phyloP scores from a whole-genome alignment of 164 flowering plant species.

The Dillenia turbinata region DNA sequence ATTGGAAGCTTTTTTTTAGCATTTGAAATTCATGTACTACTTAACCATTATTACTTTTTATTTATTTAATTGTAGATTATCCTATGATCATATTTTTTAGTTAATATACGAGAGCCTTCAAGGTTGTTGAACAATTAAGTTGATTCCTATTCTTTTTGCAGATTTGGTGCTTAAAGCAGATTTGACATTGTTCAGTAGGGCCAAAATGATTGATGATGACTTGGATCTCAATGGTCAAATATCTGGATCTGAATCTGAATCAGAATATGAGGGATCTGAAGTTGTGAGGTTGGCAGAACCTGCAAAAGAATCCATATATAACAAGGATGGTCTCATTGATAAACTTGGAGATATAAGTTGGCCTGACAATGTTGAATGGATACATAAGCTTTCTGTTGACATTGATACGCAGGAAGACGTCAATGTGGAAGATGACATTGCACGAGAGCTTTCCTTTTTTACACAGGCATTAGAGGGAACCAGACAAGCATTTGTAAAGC shows the following conservation, averaged over 20 bases:
- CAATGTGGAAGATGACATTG: conserved; percentile 86
- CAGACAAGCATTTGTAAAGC: conserved; percentile 55
- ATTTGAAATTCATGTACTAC: too few relatives aligned
- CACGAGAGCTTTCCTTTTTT: conserved; percentile 74
- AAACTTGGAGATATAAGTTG: conserved; percentile 78
- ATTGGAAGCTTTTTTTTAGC: too few relatives aligned
- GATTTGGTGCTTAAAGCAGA: conserved; percentile 4
- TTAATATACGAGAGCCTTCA: too few relatives aligned
- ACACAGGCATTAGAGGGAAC: conserved; percentile 87
- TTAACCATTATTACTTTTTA: too few relatives aligned
- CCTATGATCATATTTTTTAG: too few relatives aligned
- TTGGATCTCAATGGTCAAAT: conserved; percentile 17
- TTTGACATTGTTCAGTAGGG: conserved; percentile 6
- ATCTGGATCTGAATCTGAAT: conserved; percentile 44
- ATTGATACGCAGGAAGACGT: conserved; percentile 54
- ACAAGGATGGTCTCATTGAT: conserved; percentile 66
- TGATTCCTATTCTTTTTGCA: too few relatives aligned
- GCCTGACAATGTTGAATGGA: conserved; percentile 79
- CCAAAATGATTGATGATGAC: conserved; percentile 26
- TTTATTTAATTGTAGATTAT: too few relatives aligned
- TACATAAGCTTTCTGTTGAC: conserved; percentile 57
- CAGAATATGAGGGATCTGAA: conserved; percentile 44
- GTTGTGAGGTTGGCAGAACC: conserved; percentile 55
- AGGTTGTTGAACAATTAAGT: too few relatives aligned
- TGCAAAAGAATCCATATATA: conserved; percentile 50